phyloP scores from a whole-genome alignment of 177 flowering plant genomes.

The Tripterygium wilfordii region DNA sequence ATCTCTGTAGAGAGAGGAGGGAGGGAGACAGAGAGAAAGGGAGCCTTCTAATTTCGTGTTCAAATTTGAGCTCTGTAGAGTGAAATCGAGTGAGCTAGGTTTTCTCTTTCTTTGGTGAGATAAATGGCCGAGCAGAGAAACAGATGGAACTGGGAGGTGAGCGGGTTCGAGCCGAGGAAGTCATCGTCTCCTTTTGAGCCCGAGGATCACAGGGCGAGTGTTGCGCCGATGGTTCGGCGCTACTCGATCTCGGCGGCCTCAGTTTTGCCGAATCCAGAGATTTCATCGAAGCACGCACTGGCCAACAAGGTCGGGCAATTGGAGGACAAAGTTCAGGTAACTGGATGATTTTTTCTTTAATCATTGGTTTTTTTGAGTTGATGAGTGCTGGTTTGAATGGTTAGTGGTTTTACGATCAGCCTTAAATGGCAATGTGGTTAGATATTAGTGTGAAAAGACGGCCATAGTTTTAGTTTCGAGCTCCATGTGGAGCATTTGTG shows the following conservation, averaged over 20 bases:
- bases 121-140: conserved; percentile 65
- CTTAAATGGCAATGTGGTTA: not conserved
- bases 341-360: not conserved
- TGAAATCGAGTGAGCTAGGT: not conserved
- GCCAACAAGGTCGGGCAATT: conserved; percentile 50
- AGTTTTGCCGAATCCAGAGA: conserved; percentile 23
- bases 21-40: too few species aligned
- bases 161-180: conserved; percentile 82
- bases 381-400: not conserved
- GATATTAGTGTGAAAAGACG: too few species aligned
- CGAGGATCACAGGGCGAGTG: conserved; percentile 27
- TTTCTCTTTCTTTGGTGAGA: too few species aligned
- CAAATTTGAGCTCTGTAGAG: too few species aligned
- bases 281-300: conserved; percentile 32
- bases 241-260: conserved; percentile 63
- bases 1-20: too few species aligned
- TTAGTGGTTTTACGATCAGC: not conserved
- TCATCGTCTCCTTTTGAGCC: conserved; percentile 19
- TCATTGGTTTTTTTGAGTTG: not conserved
- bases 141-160: conserved; percentile 95
- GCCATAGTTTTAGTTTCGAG: too few species aligned
- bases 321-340: conserved; percentile 76
- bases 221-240: conserved; percentile 46
- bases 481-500: too few species aligned
- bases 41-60: too few species aligned